Evolutionary conservation across 2,329 filamentous ascomycete genomes (phyloP).

Genomic region (Grosmannia penicillata): DNA sequence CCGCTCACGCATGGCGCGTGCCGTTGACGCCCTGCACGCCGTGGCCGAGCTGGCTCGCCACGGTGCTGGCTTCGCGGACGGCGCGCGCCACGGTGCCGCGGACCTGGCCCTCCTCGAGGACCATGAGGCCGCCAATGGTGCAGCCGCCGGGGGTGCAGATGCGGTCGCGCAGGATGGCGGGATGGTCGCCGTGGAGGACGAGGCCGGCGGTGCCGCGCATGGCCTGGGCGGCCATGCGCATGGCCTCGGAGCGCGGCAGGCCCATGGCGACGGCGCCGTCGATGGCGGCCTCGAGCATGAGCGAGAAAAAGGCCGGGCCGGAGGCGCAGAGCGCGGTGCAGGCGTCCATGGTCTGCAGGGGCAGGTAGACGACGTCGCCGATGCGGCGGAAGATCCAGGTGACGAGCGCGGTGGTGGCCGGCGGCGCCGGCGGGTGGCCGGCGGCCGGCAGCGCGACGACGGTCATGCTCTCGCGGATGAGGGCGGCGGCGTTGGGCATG

Average conservation of each 20-base stretch:
- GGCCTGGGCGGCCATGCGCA: conserved; percentile 64
- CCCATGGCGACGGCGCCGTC: conserved; percentile 72
- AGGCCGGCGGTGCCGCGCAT: conserved; percentile 60
- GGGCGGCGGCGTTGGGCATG: conserved; percentile 73
- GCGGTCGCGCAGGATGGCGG: conserved; percentile 59
- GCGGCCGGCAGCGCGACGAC: conserved; percentile 50
- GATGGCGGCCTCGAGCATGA: conserved; percentile 60
- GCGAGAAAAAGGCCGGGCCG: conserved; percentile 60
- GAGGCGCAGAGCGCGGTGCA: conserved; percentile 61
- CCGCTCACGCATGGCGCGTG: too few relatives aligned
- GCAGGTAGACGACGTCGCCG: conserved; percentile 54
- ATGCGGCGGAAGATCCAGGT: conserved; percentile 67
- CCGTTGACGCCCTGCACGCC: conserved; percentile 35
- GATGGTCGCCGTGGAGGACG: conserved; percentile 56
- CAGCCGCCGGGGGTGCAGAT: conserved; percentile 67
- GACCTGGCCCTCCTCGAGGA: conserved; percentile 58
- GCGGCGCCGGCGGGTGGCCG: conserved; percentile 35
- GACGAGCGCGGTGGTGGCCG: conserved; percentile 40
- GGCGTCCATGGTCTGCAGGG: conserved; percentile 54
- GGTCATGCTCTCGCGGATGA: conserved; percentile 71
- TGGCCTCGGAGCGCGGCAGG: conserved; percentile 55
- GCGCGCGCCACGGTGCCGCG: conserved; percentile 53
- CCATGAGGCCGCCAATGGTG: conserved; percentile 59
- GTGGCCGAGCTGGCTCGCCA: conserved; percentile 51
- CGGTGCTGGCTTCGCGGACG: conserved; percentile 54